Base-by-base conservation (phyloP, 2,329 filamentous ascomycete genomes). In the Capronia coronata region DNA sequence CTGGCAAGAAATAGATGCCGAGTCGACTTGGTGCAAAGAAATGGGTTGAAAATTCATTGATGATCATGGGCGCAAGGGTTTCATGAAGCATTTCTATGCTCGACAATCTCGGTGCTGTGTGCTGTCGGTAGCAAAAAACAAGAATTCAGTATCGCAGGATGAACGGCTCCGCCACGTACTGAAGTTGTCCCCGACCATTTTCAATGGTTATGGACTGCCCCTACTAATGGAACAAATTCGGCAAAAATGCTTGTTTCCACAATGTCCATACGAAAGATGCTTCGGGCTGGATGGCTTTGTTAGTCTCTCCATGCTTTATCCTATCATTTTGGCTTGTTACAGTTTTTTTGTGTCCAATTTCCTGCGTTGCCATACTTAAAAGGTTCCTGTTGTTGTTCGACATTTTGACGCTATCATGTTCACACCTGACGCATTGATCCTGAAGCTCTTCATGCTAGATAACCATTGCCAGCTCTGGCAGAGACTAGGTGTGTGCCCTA, bases 1-100 rank as follows among this genome's bases (percentile, higher is more conserved):
- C 78, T 74, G 52, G 56, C 35, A 82, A 81, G 78, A 82, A 82
- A 77, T 82, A 55, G 51, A 43, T 25, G 32, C 14, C 4, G 16
- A 6, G 16, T 29, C 23, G 25, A 9, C 23, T 29, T 32, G 40
- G 23, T 19, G 13, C 13, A n/a, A 9, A 29, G 22, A 9, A 43
- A 5, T 23, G 18, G 29, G 39, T 16, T 38, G 38, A 43, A 35
- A 32, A 41, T 48, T 48, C 16, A 16, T 38, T 48, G 46, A 48
- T 25, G 19, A 38, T 43, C 29, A 29, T 16, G 29, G 25, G 38
- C 23, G 23, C 46, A 43, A 19, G 40, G 40, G 40, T 41, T 25
- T 41, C 19, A 46, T 30, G 27, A 46, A 21, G 16, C 18, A 25
- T 16, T 41, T 42, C 13, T 42, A 38, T 23, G 19, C 18, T 25